phyloP scores from a whole-genome alignment of 2,329 filamentous ascomycete species.

The Fusarium verticillioides region DNA sequence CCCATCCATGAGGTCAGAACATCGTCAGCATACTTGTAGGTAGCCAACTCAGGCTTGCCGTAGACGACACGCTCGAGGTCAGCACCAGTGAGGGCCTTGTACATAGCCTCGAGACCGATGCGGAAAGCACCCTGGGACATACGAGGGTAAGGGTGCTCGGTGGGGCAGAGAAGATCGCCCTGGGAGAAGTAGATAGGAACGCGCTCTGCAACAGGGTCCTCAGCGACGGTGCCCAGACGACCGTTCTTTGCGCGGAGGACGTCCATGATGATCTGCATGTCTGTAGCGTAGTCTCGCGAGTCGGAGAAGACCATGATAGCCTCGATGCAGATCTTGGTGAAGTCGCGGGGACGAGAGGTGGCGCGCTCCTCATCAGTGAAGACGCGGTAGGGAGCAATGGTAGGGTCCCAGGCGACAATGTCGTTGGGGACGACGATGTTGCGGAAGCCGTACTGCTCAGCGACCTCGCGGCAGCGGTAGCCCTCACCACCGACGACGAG shows the following conservation, averaged over 20 bases:
- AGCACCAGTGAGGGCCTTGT: constrained; percentile 71
- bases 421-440: constrained; percentile 86
- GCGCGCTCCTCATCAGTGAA: constrained; percentile 71
- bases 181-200: constrained; percentile 86
- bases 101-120: constrained; percentile 80
- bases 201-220: constrained; percentile 56
- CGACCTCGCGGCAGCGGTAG: constrained; percentile 68
- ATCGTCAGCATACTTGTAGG: constrained; percentile 75
- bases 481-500: constrained; percentile 81
- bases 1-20: constrained; percentile 80
- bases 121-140: constrained; percentile 90
- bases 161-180: constrained; percentile 86
- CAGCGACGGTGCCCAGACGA: constrained; percentile 74
- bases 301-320: constrained; percentile 93
- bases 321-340: constrained; percentile 81
- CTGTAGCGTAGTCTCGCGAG: constrained; percentile 90
- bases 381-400: constrained; percentile 82
- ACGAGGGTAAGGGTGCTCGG: constrained; percentile 80
- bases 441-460: constrained; percentile 76
- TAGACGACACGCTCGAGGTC: constrained; percentile 48
- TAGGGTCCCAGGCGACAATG: constrained; percentile 76
- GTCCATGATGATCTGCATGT: constrained; percentile 83
- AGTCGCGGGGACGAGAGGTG: constrained; percentile 76
- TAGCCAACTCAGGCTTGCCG: constrained; percentile 77
- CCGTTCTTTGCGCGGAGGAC: constrained; percentile 80